Percentiles rank a stretch among this genome's conserved stretches.
These are phyloP conservation scores for Leptoxyphium fumago DNA, from an alignment of 2,329 filamentous ascomycete genomes.

Conservation along the genomic window DNA sequence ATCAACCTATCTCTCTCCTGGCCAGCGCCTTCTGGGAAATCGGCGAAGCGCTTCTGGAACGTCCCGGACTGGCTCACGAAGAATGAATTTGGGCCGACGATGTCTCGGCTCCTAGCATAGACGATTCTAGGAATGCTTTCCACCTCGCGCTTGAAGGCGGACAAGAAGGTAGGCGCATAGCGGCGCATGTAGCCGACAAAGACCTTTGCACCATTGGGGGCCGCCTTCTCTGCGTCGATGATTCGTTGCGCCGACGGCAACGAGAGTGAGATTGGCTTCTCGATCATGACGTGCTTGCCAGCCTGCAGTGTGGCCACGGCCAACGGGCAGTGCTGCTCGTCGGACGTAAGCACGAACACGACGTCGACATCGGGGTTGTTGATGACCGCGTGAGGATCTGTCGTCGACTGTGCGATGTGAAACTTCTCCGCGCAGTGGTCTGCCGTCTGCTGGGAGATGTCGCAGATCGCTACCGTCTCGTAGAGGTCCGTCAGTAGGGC, in stretches of 20 bases:
- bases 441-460: slow-evolving; percentile 28
- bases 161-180: slow-evolving; percentile 42
- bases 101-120: slow-evolving; percentile 41
- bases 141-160: slow-evolving; percentile 39
- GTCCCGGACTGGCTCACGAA: slow-evolving; percentile 37
- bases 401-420: slow-evolving; percentile 19
- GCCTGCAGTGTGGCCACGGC: slow-evolving; percentile 37
- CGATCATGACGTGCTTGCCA: slow-evolving; percentile 43
- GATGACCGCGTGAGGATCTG: slow-evolving; percentile 28
- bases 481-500: slow-evolving; percentile 31
- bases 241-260: slow-evolving; percentile 33
- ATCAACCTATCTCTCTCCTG: slow-evolving; percentile 10
- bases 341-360: slow-evolving; percentile 38
- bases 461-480: slow-evolving; percentile 35
- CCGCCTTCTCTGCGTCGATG: slow-evolving; percentile 32
- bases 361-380: slow-evolving; percentile 33
- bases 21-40: slow-evolving; percentile 21
- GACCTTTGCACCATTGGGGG: slow-evolving; percentile 27
- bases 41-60: slow-evolving; percentile 29
- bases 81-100: slow-evolving; percentile 39
- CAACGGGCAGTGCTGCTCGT: slow-evolving; percentile 41
- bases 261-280: slow-evolving; percentile 43
- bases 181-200: slow-evolving; percentile 49
- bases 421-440: slow-evolving; percentile 26
- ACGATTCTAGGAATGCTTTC: slow-evolving; percentile 35